phyloP scores from a whole-genome alignment of 1,139 yeast genomes.

The Sugiyamaella xylanicola region DNA sequence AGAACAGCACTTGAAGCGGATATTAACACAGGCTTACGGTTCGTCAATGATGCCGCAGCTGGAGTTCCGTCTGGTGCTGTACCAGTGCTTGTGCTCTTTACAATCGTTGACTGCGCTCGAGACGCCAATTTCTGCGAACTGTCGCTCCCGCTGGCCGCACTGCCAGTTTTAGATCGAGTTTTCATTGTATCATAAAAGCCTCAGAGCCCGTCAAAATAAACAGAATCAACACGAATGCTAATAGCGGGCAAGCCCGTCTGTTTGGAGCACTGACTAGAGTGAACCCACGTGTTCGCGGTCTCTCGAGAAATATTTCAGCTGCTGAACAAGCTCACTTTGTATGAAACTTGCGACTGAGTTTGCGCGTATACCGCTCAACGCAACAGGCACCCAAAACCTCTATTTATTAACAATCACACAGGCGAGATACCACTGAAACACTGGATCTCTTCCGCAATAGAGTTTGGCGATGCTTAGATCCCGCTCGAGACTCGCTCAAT shows the following conservation, averaged over 20 bases:
- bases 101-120: not conserved
- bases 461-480: too few relatives aligned
- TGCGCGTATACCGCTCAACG: too few relatives aligned
- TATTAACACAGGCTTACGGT: not conserved
- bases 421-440: not conserved
- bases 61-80: not conserved
- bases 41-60: not conserved
- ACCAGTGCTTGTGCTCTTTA: not conserved
- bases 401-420: too few relatives aligned
- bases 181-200: conserved; percentile 3
- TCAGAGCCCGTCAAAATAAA: not conserved
- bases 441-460: not conserved
- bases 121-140: not conserved
- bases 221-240: not conserved
- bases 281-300: too few relatives aligned
- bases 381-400: too few relatives aligned
- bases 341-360: too few relatives aligned
- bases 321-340: too few relatives aligned
- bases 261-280: too few relatives aligned
- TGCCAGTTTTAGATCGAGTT: conserved; percentile 9
- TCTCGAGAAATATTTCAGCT: too few relatives aligned
- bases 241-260: too few relatives aligned
- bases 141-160: not conserved
- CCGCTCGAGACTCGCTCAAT: too few relatives aligned
- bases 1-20: not conserved